phyloP scores from a whole-genome alignment of 768 basidiomycete genomes.

The Mycena metata region DNA sequence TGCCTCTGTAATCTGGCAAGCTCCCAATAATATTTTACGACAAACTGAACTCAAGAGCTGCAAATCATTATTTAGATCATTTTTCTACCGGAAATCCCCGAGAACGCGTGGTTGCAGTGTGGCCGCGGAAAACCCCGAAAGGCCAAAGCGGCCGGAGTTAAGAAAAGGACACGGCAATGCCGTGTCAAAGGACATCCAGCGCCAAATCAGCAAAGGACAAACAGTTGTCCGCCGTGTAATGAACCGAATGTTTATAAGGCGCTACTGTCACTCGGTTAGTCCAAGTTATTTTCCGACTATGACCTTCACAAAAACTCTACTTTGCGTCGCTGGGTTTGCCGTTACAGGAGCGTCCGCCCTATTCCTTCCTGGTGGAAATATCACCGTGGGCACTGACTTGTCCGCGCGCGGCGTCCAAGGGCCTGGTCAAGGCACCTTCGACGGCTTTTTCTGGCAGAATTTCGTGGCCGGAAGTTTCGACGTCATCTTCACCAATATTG shows the following conservation, averaged over 20 bases:
- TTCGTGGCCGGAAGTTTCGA: conserved; percentile 23
- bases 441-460: conserved; percentile 32
- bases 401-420: conserved; percentile 29
- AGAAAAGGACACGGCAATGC: no score
- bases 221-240: no score
- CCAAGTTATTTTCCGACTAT: conserved; percentile 10
- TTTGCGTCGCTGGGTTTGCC: conserved; percentile 19
- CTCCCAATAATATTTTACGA: no score
- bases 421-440: conserved; percentile 29
- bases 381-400: conserved; percentile 4
- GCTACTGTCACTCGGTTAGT: background rate
- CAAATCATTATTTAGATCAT: no score
- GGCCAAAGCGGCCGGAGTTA: no score
- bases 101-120: no score
- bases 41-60: no score
- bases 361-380: conserved; percentile 16
- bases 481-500: conserved; percentile 32
- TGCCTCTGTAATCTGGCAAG: no score
- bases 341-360: conserved; percentile 25
- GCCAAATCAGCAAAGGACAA: no score
- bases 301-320: conserved; percentile 31
- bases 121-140: no score
- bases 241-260: conserved; percentile 5
- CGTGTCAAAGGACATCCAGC: no score
- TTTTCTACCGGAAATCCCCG: no score